Base-by-base conservation (phyloP, 345 rosid genomes). In the Acer yangbiense region DNA sequence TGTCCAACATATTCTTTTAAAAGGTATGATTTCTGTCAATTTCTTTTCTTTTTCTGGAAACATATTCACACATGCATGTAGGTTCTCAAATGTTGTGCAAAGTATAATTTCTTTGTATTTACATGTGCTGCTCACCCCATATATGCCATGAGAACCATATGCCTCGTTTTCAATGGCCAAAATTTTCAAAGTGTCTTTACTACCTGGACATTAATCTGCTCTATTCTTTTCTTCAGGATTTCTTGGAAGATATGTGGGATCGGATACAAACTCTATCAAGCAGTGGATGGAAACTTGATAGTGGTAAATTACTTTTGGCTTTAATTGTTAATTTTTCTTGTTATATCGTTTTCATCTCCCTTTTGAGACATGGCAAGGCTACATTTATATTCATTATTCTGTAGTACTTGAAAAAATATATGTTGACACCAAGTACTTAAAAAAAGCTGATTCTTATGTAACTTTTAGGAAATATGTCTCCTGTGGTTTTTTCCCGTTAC, bases 201-300 rank as follows among this genome's bases (percentile, higher is more conserved):
- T 62, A 11, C 63, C 25, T 5, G 6, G 21, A 39, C n/a, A 54
- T 82, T 77, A 58, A 72, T 64, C 27, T 80, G 73, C 70, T 17
- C 12, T 60, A 6, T 18, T 68, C 11, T 5, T 74, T 63, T 44
- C 69, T 78, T 78, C 87, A 97, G 99, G 98, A 94, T 85, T 92
- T 94, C 77, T 85, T 97, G 92, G 99, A 97, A 88, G 99, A 93
- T 86, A 80, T 94, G 48, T 94, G 91, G 94, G 89, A 68, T 77
- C 88, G 96, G 74, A 86, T 90, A 85, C 97, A 94, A 80, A 83
- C 76, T 68, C 86, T 90, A 61, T 94, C 91, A 77, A 85, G 81
- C 80, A 90, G 82, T 83, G 98, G 97, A 80, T 97, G 99, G 99
- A 97, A 91, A 83, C 81, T 93, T 73, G 95, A 93, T 61, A 97